phyloP scores from a whole-genome alignment of 2,329 filamentous ascomycete species.

The Monilinia laxa region DNA sequence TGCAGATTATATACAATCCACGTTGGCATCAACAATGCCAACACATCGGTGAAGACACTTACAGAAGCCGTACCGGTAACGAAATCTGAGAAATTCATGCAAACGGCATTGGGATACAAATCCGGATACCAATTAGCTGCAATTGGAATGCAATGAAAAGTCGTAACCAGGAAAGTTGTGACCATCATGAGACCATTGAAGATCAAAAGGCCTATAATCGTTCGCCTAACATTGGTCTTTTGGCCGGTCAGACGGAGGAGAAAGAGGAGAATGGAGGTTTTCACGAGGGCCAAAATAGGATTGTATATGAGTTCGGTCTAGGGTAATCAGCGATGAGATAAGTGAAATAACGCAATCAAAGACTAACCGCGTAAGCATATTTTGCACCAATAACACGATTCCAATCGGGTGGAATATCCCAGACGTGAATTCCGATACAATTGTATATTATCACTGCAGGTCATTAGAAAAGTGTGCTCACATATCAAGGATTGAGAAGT shows the following conservation, averaged over 20 bases:
- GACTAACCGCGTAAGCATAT: slow-evolving; percentile 16
- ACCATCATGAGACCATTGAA: slow-evolving; percentile 22
- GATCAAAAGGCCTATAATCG: slow-evolving; percentile 35
- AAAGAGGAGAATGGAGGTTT: slow-evolving; percentile 48
- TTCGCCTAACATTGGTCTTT: slow-evolving; percentile 40
- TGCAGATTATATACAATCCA: slow-evolving; percentile 29
- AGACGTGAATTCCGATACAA: neutral
- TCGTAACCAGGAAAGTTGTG: slow-evolving; percentile 2
- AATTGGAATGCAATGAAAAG: slow-evolving; percentile 26
- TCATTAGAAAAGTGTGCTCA: neutral
- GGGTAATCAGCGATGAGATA: neutral
- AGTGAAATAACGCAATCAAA: neutral
- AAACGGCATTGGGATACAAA: slow-evolving; percentile 20
- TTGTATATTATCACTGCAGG: neutral
- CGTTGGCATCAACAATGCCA: slow-evolving; percentile 25
- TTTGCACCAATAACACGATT: neutral
- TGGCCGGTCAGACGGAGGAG: slow-evolving; percentile 46
- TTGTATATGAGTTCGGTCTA: slow-evolving; percentile 41
- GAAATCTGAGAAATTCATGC: slow-evolving; percentile 24
- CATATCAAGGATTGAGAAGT: neutral
- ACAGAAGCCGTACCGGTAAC: slow-evolving; percentile 15
- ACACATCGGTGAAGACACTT: slow-evolving; percentile 22
- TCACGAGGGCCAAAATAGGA: slow-evolving; percentile 48
- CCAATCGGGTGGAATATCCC: neutral
- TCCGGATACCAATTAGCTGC: slow-evolving; percentile 23